Percentiles rank a stretch among this genome's conserved stretches.
These are phyloP conservation scores for Coprinopsis cinerea DNA, from an alignment of 768 basidiomycete genomes.

Conservation along the genomic window DNA sequence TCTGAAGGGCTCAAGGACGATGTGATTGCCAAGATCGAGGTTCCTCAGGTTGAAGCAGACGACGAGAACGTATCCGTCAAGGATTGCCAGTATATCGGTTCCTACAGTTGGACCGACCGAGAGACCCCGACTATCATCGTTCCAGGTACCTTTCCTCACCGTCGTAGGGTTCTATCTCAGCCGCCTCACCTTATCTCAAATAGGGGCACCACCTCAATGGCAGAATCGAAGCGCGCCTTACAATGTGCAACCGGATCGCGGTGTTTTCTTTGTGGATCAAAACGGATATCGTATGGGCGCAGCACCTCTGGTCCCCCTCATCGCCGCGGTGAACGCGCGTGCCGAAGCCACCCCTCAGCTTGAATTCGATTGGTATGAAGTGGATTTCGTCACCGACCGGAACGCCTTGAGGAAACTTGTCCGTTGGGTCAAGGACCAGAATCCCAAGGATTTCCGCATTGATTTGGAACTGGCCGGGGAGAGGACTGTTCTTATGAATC, in stretches of 20 bases:
- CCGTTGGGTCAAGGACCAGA: slow-evolving; percentile 42
- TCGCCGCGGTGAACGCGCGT: slow-evolving; percentile 49
- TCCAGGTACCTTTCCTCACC: slow-evolving; percentile 27
- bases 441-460: slow-evolving; percentile 53
- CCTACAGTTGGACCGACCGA: slow-evolving; percentile 50
- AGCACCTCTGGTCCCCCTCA: slow-evolving; percentile 43
- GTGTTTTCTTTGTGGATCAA: slow-evolving; percentile 47
- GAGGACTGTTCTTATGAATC: slow-evolving; percentile 54
- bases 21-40: slow-evolving; percentile 21
- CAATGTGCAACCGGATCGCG: slow-evolving; percentile 49
- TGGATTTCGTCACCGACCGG: slow-evolving; percentile 56
- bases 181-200: background rate
- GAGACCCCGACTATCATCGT: slow-evolving; percentile 46
- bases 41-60: slow-evolving; percentile 14
- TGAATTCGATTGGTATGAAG: slow-evolving; percentile 35
- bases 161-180: background rate
- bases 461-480: slow-evolving; percentile 58
- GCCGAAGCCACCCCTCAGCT: slow-evolving; percentile 24
- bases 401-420: slow-evolving; percentile 61
- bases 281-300: slow-evolving; percentile 43
- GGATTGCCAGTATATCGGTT: slow-evolving; percentile 36
- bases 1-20: slow-evolving; percentile 28
- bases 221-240: slow-evolving; percentile 41
- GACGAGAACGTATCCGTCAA: slow-evolving; percentile 33
- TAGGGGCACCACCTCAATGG: slow-evolving; percentile 62